Base-by-base conservation (phyloP, 2,329 filamentous ascomycete species). In the Paecilomyces sp. region DNA sequence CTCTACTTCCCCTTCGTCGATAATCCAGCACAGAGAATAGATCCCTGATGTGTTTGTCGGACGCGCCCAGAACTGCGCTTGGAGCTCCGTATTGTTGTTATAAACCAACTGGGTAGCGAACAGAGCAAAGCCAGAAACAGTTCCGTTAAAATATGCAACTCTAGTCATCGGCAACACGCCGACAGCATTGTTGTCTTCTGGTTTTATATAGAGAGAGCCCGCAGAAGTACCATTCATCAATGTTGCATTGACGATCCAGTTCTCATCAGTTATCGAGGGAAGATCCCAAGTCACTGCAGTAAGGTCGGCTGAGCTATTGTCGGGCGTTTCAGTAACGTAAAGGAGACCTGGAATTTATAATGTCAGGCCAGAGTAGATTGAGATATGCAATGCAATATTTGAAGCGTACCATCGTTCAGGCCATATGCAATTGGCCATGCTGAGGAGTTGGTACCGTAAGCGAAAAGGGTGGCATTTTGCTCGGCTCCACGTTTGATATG, bases 61-160 rank as follows among this genome's bases (percentile, higher is more conserved):
- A 34, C 47, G 55, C 0, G 61, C 64, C 64, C 63, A 67, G 54
- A 66, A 66, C 33, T 67, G 64, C 22, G 64, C 61, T 36, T 65
- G 57, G n/a, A 66, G 62, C 13, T 60, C 51, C 2, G 60, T 61
- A 50, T 65, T 61, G 30, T 66, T 64, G 52, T 66, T 65, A 6
- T 62, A 67, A 3, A 67, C 64, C 3, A 67, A 55, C 54, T 66
- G 64, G 1, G 64, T 60, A 3, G 61, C 64, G 28, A 65, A 66
- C 28, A 66, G 53, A 13, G 62, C 64, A 34, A 64, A 66, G n/a
- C 65, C 64, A 1, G 64, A 60, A 11, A 64, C 62, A 22, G 61
- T 66, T 2, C 62, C 61, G 30, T 64, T 65, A 15, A 64, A 25
- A 11, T 63, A 57, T 3, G 61, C 60, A 1, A 61, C 55, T 11